These are phyloP conservation scores for Xylariaceae sp. DNA, from an alignment of 2,329 filamentous ascomycete genomes.

Conservation along the genomic window DNA sequence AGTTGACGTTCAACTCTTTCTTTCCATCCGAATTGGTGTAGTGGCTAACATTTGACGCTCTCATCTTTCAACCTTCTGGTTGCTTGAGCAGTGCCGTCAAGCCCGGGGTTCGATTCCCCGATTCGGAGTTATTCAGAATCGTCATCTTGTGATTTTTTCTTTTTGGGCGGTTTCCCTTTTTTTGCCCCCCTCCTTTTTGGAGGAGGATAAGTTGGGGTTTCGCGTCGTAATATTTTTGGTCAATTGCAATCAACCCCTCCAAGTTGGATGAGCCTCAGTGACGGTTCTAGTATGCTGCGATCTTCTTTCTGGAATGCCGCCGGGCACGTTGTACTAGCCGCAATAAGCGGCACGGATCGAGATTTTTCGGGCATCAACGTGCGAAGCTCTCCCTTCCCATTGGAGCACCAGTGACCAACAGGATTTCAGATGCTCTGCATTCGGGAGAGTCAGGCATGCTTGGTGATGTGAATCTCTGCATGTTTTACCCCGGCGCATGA, in stretches of 20 bases:
- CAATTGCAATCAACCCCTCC: no score
- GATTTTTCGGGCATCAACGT: neutral
- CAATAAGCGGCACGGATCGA: neutral
- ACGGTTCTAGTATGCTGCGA: no score
- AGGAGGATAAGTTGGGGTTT: no score
- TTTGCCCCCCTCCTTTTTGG: neutral
- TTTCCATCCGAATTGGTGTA: constrained; percentile 25
- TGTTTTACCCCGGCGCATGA: neutral
- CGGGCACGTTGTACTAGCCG: neutral
- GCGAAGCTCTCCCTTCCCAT: neutral
- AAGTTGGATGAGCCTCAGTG: no score
- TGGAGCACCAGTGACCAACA: neutral
- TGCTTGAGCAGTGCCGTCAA: constrained; percentile 9
- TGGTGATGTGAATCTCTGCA: neutral
- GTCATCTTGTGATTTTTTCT: neutral
- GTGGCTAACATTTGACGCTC: constrained; percentile 36
- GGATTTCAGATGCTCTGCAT: neutral
- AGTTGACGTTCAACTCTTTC: neutral
- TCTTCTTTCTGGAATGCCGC: no score
- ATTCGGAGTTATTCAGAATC: constrained; percentile 19
- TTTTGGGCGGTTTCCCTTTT: neutral
- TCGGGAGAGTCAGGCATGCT: neutral
- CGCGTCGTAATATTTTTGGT: no score
- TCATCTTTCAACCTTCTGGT: constrained; percentile 18
- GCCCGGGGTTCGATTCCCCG: constrained; percentile 30